Conservation (phyloP, 2,329 filamentous ascomycete species). For the Hypocreales sp. region DNA sequence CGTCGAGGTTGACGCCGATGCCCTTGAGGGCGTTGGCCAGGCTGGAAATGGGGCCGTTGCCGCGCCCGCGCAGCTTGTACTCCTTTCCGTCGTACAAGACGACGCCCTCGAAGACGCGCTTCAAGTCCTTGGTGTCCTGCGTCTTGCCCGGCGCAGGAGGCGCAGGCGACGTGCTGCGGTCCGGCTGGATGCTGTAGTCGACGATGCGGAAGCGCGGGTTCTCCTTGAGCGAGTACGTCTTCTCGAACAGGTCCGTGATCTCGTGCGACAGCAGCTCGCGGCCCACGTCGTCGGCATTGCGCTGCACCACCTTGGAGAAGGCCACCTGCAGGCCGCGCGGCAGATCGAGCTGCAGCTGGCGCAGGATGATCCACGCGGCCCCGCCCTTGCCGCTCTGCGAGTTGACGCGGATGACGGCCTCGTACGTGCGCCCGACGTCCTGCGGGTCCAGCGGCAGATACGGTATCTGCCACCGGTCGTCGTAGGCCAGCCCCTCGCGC, state of each 20-base stretch:
- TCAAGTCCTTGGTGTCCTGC: conserved; percentile 61
- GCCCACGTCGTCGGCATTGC: conserved; percentile 60
- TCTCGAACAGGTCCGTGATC: conserved; percentile 77
- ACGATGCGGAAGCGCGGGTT: conserved; percentile 77
- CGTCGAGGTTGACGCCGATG: conserved; percentile 75
- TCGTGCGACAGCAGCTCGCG: conserved; percentile 74
- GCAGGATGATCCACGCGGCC: conserved; percentile 84
- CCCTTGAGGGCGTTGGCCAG: conserved; percentile 66
- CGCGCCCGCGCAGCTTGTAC: conserved; percentile 61
- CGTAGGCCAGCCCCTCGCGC: conserved; percentile 36
- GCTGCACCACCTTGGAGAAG: conserved; percentile 79
- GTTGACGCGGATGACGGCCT: conserved; percentile 95
- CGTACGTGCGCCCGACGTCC: conserved; percentile 93
- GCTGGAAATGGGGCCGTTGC: conserved; percentile 83
- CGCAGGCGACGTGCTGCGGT: conserved; percentile 61
- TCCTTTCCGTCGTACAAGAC: conserved; percentile 70
- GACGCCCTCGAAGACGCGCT: conserved; percentile 72
- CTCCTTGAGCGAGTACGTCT: conserved; percentile 68
- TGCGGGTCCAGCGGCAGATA: conserved; percentile 87
- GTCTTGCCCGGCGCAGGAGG: conserved; percentile 55
- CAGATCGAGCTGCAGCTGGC: conserved; percentile 77
- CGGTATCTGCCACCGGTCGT: conserved; percentile 69
- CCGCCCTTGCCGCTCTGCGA: conserved; percentile 92
- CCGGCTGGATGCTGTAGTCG: conserved; percentile 81
- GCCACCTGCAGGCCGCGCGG: conserved; percentile 85